Base-by-base conservation (phyloP, 2,329 filamentous ascomycete species). In the Periconia macrospinosa region DNA sequence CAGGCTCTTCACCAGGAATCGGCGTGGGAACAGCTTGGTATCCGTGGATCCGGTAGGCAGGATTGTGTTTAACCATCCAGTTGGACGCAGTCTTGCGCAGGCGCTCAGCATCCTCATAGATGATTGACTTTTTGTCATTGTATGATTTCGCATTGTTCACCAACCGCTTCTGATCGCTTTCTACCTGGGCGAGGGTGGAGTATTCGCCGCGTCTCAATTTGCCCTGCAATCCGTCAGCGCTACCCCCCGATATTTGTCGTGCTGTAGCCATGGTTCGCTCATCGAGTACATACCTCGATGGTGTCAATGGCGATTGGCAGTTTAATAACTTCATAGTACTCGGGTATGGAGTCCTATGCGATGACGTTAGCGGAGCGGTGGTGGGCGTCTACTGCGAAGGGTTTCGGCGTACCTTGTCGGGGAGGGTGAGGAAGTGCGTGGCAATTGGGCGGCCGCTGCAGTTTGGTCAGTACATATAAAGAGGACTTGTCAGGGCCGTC, bases 151-250 rank as follows among this genome's bases (percentile, higher is more conserved):
- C 90, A 68, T 96, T 96, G 59, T 86, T 83, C 51, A 96, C 88
- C 82, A 96, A 89, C 58, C 91, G 87, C 78, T 94, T 95, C 69
- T 93, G 84, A 70, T 92, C 92, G 67, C 89, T 87, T 73, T 96
- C 92, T 13, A 96, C 78, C 47, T 87, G 81, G 6, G 90, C 86
- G 46, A 96, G 80, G 48, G 78, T 88, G 14, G 81, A 71, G 69
- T 96, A 95, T 59, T 86, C 83, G 63, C 83, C 79, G 47, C 84
- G 80, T 49, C 84, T 81, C 47, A 96, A 80, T 73, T 91, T 93
- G 44, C 80, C 72, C 78, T 81, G 57, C 30, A 44, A 42, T 41
- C 33, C 45, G 52, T 70, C 47, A 70, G 68, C 46, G 45, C 40
- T 55, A 15, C 11, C 40, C 40, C 15, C 47, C 41, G 19, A 45